Evolutionary conservation across 2,329 filamentous ascomycete genomes (phyloP).

Genomic region (Aspergillaceae sp.): DNA sequence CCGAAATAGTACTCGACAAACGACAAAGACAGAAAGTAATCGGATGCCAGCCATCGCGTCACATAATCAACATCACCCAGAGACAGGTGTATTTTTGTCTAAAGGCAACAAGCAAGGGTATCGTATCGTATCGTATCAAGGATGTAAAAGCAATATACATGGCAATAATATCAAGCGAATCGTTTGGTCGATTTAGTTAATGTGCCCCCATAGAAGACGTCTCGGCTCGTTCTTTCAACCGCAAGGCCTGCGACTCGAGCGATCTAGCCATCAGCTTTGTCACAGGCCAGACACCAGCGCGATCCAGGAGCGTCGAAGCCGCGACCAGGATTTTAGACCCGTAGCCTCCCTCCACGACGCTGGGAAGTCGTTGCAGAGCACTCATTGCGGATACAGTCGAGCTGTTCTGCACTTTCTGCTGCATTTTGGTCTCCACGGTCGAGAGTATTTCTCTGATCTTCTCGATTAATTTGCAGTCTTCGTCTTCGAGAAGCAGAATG

Average conservation of each 20-base stretch:
- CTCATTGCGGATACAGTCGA: constrained; percentile 45
- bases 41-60: too few relatives aligned
- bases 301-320: constrained; percentile 78
- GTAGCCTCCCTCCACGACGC: constrained; percentile 61
- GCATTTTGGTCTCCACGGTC: constrained; percentile 72
- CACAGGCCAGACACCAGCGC: constrained; percentile 86
- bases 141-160: constrained; percentile 1
- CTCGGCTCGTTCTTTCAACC: constrained; percentile 53
- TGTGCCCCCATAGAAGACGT: constrained; percentile 22
- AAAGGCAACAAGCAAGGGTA: background rate
- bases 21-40: too few relatives aligned
- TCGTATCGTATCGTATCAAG: background rate
- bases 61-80: too few relatives aligned
- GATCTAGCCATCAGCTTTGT: constrained; percentile 62
- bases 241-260: constrained; percentile 54
- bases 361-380: constrained; percentile 46
- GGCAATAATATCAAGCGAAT: constrained; percentile 3
- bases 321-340: constrained; percentile 76
- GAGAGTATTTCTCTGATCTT: constrained; percentile 74
- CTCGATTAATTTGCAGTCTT: constrained; percentile 74
- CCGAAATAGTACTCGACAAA: too few relatives aligned
- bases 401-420: constrained; percentile 47
- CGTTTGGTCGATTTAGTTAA: constrained; percentile 10
- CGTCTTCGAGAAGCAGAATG: constrained; percentile 83
- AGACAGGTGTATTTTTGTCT: background rate